Evolutionary conservation across 768 basidiomycete species (phyloP).

Genomic region (Termitomyces sp.): DNA sequence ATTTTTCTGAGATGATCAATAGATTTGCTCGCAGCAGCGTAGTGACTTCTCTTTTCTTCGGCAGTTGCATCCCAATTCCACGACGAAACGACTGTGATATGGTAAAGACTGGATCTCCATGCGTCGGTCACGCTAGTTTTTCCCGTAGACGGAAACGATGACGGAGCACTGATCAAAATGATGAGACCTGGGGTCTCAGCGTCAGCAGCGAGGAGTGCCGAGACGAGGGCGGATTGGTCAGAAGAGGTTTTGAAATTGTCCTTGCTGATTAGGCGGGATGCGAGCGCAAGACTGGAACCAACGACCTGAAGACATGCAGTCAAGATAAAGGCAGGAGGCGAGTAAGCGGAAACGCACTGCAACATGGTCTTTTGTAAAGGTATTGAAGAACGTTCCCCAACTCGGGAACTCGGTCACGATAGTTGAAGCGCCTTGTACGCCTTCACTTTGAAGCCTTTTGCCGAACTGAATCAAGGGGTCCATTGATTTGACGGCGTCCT

Average conservation of each 20-base stretch:
- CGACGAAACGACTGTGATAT: conserved; percentile 35
- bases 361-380: conserved; percentile 3
- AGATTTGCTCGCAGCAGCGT: conserved; percentile 27
- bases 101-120: conserved; percentile 41
- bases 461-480: conserved; percentile 34
- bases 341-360: conserved; percentile 25
- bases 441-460: conserved; percentile 18
- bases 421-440: conserved; percentile 20
- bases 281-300: conserved; percentile 34
- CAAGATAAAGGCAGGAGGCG: background rate
- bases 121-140: conserved; percentile 38
- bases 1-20: conserved; percentile 33
- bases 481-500: conserved; percentile 35
- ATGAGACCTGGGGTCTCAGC: conserved; percentile 33
- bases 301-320: conserved; percentile 23
- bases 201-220: conserved; percentile 29
- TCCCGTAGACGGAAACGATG: conserved; percentile 26
- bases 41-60: conserved; percentile 27
- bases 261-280: conserved; percentile 39
- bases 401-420: conserved; percentile 35
- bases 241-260: conserved; percentile 29
- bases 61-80: conserved; percentile 43
- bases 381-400: conserved; percentile 34
- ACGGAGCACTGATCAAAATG: conserved; percentile 35
- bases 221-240: conserved; percentile 25